Evolutionary conservation across 2,329 filamentous ascomycete genomes (phyloP), one percentile per base, ranked within the genome.

Genomic region (Arthrobotrys megalospora): DNA sequence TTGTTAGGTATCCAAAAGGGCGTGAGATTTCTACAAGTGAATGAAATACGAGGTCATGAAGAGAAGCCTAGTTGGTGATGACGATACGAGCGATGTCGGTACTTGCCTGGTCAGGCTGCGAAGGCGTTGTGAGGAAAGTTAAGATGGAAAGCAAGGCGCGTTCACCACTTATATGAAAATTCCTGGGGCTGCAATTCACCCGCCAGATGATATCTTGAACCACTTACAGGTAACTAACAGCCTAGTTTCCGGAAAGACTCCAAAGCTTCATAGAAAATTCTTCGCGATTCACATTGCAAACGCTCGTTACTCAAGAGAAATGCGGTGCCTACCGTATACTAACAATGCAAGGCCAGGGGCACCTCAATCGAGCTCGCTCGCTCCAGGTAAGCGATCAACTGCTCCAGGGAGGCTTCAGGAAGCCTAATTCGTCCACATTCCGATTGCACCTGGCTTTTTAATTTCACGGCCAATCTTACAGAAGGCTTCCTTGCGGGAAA

Each of bases 391-490:
- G 65, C 65, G 48, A 70, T 66, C 47, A 70, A 43, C 52, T 65
- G 14, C 50, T 6, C 28, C 66, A 48, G 60, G 53, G 24, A 28
- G 24, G 32, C 50, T 28, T 50, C 62, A 41, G 43, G 47, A 63
- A 65, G 67, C 67, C 66, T 78, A 78, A 78, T 68, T 72, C 67
- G 67, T 78, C 63, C 14, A 48, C 53, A 78, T 78, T 78, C 67
- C 75, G 73, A 67, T 21, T 21, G 62, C 43, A 72, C 67, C 75
- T 78, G 75, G 75, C 67, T 48, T 62, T 64, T 66, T 62, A 72
- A 72, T 78, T 64, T 72, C 66, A 63, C 45, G 73, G 19, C 43
- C 60, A 67, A 63, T 71, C 67, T 34, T n/a, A 38, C 45, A 16
- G 16, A 64, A 36, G n/a, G 34, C 34, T 28, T 45, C 34, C 41